Conservation (phyloP, 129 eudicot species). For the Pulicaria dysenterica region DNA sequence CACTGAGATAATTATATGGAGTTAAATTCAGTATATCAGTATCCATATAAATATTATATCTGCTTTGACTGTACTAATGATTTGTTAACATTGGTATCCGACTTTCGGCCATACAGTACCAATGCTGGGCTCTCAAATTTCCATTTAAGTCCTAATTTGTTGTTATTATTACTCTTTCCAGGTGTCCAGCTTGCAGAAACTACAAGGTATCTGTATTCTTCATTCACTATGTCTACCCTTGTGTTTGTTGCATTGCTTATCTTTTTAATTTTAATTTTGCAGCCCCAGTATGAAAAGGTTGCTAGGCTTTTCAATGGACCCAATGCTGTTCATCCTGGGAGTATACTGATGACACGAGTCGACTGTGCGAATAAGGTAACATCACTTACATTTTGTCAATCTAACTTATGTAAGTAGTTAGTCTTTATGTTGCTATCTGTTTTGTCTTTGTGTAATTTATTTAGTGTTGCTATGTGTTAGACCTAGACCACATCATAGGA, state of each 20-base stretch:
- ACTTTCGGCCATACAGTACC: neutral
- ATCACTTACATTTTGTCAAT: slow-evolving; percentile 19
- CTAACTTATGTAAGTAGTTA: slow-evolving; percentile 6
- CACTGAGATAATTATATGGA: too few relatives aligned
- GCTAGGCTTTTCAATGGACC: slow-evolving; percentile 91
- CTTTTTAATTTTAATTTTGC: slow-evolving; percentile 26
- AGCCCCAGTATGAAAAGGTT: slow-evolving; percentile 97
- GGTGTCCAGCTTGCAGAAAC: slow-evolving; percentile 99
- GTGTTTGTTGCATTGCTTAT: slow-evolving; percentile 16
- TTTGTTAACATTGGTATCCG: too few relatives aligned
- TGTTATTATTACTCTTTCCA: slow-evolving; percentile 41
- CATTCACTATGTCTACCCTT: neutral
- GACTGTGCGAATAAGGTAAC: slow-evolving; percentile 90
- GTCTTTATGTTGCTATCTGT: neutral
- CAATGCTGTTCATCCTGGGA: slow-evolving; percentile 86
- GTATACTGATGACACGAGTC: slow-evolving; percentile 78
- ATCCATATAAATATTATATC: slow-evolving; percentile 1
- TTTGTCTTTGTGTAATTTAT: slow-evolving; percentile 5
- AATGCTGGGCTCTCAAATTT: neutral
- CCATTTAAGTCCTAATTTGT: slow-evolving; percentile 25
- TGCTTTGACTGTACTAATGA: neutral
- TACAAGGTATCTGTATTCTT: slow-evolving; percentile 63
- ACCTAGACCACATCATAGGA: slow-evolving; percentile 6
- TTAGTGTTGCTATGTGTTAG: neutral
- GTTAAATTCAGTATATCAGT: neutral